phyloP scores from a whole-genome alignment of 192 early-diverging fungal genomes.

The Pilaira anomala region DNA sequence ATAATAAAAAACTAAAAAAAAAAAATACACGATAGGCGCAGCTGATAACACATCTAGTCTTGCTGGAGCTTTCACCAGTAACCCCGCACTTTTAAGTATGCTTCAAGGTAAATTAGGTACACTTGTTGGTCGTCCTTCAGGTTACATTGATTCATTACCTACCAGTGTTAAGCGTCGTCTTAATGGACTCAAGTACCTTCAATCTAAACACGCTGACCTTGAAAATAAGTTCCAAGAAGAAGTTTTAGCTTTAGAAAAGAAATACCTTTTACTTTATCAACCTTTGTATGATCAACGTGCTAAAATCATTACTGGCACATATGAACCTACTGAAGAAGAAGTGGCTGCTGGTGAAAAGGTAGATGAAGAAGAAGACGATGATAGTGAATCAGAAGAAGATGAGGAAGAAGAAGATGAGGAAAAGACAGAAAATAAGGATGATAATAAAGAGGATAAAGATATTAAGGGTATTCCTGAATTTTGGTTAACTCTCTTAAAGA shows the following conservation, averaged over 20 bases:
- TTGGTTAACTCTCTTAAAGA: constrained; percentile 93
- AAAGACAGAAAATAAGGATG: constrained; percentile 39
- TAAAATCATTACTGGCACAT: constrained; percentile 69
- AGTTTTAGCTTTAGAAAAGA: constrained; percentile 93
- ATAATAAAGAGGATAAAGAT: constrained; percentile 45
- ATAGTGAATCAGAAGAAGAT: constrained; percentile 54
- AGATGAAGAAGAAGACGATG: constrained; percentile 32
- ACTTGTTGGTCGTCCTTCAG: constrained; percentile 69
- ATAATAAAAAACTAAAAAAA: constrained; percentile 2
- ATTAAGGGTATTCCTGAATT: constrained; percentile 86
- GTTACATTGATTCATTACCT: constrained; percentile 49
- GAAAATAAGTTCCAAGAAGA: constrained; percentile 92
- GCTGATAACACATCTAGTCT: constrained; percentile 12
- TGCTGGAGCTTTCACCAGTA: constrained; percentile 41
- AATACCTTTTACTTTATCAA: constrained; percentile 81
- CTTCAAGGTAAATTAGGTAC: constrained; percentile 74
- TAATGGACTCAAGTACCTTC: constrained; percentile 83
- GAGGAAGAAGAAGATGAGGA: constrained; percentile 39
- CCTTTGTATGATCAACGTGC: constrained; percentile 90
- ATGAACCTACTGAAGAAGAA: constrained; percentile 90
- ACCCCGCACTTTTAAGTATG: constrained; percentile 68
- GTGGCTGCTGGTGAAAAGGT: constrained; percentile 60
- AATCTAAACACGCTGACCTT: constrained; percentile 80
- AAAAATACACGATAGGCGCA: neutral
- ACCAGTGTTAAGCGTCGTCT: constrained; percentile 79